Percentiles rank a stretch among this genome's conserved stretches.
Evolutionary conservation across 1,284 basidiomycete genomes (phyloP).

Genomic region (Ustilago nuda): DNA sequence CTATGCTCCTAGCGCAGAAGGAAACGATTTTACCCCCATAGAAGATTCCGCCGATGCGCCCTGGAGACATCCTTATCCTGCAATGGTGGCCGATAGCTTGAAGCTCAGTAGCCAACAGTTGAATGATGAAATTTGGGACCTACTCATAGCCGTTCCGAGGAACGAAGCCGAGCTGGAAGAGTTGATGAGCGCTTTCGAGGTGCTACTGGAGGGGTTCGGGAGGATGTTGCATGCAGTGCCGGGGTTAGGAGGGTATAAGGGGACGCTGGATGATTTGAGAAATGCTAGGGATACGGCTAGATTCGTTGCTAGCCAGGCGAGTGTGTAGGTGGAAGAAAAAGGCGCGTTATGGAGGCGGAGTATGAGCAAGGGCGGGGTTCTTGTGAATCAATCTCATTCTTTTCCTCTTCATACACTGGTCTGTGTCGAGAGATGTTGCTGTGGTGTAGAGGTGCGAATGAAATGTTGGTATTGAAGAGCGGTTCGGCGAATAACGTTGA

Average conservation of each 20-base stretch:
- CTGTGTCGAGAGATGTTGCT: too few species aligned
- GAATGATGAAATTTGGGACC: slow-evolving; percentile 52
- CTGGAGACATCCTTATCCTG: slow-evolving; percentile 50
- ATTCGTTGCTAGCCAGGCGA: slow-evolving; percentile 41
- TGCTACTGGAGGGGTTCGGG: slow-evolving; percentile 36
- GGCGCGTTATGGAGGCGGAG: not conserved
- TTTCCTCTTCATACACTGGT: too few species aligned
- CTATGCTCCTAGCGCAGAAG: slow-evolving; percentile 10
- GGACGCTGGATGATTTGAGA: slow-evolving; percentile 25
- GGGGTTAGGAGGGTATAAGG: slow-evolving; percentile 34
- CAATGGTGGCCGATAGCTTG: slow-evolving; percentile 43
- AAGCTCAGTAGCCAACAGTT: slow-evolving; percentile 34
- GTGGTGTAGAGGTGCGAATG: too few species aligned
- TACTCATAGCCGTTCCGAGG: slow-evolving; percentile 34
- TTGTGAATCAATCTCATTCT: too few species aligned
- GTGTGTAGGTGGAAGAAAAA: not conserved
- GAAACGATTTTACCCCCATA: slow-evolving; percentile 26
- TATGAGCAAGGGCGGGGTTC: too few species aligned
- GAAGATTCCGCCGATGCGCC: slow-evolving; percentile 45
- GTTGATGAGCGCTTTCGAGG: slow-evolving; percentile 37
- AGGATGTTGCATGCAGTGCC: slow-evolving; percentile 46
- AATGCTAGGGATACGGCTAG: slow-evolving; percentile 43
- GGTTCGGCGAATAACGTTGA: too few species aligned
- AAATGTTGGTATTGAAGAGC: too few species aligned
- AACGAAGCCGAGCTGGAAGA: slow-evolving; percentile 29